Evolutionary conservation across 2,329 filamentous ascomycete genomes (phyloP), one percentile per base, ranked within the genome.

Genomic region (Fusarium nematophilum): DNA sequence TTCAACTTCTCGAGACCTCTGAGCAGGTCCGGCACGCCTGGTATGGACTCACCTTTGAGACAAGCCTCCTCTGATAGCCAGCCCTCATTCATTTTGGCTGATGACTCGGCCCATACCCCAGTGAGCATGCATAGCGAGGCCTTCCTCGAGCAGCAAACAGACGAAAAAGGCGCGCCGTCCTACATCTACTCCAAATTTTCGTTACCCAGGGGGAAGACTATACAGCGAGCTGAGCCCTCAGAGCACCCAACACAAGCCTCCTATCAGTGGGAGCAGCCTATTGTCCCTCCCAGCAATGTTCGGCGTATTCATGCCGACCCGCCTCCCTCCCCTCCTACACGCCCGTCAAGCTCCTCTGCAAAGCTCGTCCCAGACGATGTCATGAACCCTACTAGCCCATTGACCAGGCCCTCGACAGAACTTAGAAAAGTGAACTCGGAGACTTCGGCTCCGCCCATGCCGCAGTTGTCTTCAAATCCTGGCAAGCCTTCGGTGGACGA

Each of bases 1-100:
- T 94, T 96, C 77, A 98, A 99, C 76, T 98, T 98, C 74, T 98
- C 95, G 1, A 86, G 95, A 36, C 95, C 95, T 0, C 78, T 96
- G 57, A 97, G 94, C 74, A 84, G 89, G 70, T 85, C 87, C 57
- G 87, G 86, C 58, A 87, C 84, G 10, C 85, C 86, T 13, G 77
- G 70, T 37, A 77, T 83, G 64, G 85, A 89, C n/a, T 73, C 78
- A 36, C 86, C 87, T 40, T 80, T 81, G 9, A 80, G 87, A 29
- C 86, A 90, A 70, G 80, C 85, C 7, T 90, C 88, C 15, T 86
- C 83, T 5, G 88, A 91, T 66, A 90, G 87, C 67, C 87, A 90
- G 57, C 83, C 84, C 0, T 88, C 86, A 4, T 84, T 90, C 51
- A 75, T 85, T 25, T 78, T 88, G 44, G 81, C 83, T 6, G 88